A percentile compares a stretch with the other conserved stretches of the same genome.
Evolutionary conservation across 1,139 yeast species (phyloP).

Genomic region (Hyphopichia pseudoburtonii): DNA sequence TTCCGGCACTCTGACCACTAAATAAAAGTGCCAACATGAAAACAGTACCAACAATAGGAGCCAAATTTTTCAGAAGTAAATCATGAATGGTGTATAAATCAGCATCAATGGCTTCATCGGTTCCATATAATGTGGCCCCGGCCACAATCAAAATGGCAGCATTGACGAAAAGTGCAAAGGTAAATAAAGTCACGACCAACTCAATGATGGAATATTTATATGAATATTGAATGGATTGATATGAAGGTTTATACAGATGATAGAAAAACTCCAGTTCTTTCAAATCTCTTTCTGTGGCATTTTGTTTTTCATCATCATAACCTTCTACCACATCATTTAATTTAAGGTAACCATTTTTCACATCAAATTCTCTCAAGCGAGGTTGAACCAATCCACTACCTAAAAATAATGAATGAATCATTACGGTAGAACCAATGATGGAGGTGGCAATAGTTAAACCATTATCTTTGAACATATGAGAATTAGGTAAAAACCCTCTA

Average conservation of each 20-base stretch:
- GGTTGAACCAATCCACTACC: slow-evolving; percentile 80
- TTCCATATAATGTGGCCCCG: slow-evolving; percentile 68
- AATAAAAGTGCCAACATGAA: slow-evolving; percentile 74
- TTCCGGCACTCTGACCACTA: slow-evolving; percentile 82
- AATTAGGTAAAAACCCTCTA: slow-evolving; percentile 71
- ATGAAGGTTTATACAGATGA: slow-evolving; percentile 59
- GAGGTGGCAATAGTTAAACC: slow-evolving; percentile 78
- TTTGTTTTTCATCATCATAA: slow-evolving; percentile 9
- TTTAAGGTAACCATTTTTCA: slow-evolving; percentile 40
- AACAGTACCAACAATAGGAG: slow-evolving; percentile 74
- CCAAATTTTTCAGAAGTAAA: slow-evolving; percentile 53
- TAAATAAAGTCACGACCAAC: slow-evolving; percentile 61
- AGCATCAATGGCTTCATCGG: slow-evolving; percentile 67
- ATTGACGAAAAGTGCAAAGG: slow-evolving; percentile 78
- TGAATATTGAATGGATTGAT: slow-evolving; percentile 62
- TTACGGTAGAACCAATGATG: slow-evolving; percentile 78
- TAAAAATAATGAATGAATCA: slow-evolving; percentile 76
- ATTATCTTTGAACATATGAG: slow-evolving; percentile 56
- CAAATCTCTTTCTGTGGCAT: slow-evolving; percentile 12
- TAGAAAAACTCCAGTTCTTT: slow-evolving; percentile 37
- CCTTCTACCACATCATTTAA: slow-evolving; percentile 16
- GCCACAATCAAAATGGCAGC: slow-evolving; percentile 75
- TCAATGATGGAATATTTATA: slow-evolving; percentile 68
- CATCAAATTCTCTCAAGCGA: slow-evolving; percentile 62
- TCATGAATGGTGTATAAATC: slow-evolving; percentile 71